Base-by-base conservation (phyloP, 108 stramenopile genomes). In the Schizochytrium sp. region DNA sequence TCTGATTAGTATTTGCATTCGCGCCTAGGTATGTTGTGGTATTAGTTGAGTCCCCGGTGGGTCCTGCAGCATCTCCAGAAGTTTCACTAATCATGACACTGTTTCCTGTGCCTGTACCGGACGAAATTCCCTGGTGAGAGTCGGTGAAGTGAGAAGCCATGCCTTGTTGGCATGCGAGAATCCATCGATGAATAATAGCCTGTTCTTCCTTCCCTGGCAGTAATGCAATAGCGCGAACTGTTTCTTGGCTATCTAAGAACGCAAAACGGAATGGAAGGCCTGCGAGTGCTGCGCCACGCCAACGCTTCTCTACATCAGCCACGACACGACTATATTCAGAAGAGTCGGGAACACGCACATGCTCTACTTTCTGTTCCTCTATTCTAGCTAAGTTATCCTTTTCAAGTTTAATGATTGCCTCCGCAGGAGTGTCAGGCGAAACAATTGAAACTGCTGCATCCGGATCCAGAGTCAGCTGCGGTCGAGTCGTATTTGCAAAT, bases 231-330 rank as follows among this genome's bases (percentile, higher is more conserved):
- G 64, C 64, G 64, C 64, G 64, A 7, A 69, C 64, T 38, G 64
- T 5, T 15, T 69, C 64, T 38, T 69, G 42, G 64, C 42, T 44
- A 5, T 7, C 64, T 8, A 69, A 44, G 28, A 38, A 69, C 10
- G 64, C 64, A 69, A 69, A 69, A 44, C 44, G 64, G 15, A 69
- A 69, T 38, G 64, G 64, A 13, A 5, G 10, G 10, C 64, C 64
- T 44, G 42, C 44, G 64, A 38, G 64, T 2, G 64, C 64, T 7
- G 64, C 64, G 28, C 19, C 15, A 38, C 40, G 64, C 64, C 64
- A 69, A 44, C 64, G 64, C 64, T 69, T 7, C 28, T 69, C 19
- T 5, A 69, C 64, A 15, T 69, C 64, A 8, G 64, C 64, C 12
- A 15, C 64, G 5, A 69, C 64, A 3, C 64, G 64, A 7, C 44